phyloP scores from a whole-genome alignment of 805 yeast species.

The Wickerhamiella kurtzmanii region DNA sequence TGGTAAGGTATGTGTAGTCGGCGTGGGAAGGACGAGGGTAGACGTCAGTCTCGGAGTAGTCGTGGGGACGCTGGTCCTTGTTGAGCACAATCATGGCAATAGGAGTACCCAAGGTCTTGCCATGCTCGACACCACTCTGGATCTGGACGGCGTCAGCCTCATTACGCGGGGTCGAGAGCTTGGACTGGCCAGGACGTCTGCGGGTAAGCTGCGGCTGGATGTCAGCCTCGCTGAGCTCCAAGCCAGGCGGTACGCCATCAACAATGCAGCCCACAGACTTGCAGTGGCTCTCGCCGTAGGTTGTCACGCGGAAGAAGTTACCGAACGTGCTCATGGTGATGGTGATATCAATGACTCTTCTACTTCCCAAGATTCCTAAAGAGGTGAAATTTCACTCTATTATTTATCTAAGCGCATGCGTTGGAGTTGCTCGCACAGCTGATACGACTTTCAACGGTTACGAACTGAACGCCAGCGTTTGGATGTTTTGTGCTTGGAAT shows the following conservation, averaged over 20 bases:
- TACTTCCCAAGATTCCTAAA: background rate
- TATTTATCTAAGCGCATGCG: background rate
- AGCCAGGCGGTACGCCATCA: constrained; percentile 95
- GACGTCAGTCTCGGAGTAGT: constrained; percentile 86
- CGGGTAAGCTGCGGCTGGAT: constrained; percentile 92
- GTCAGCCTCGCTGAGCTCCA: constrained; percentile 70
- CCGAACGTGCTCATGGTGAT: constrained; percentile 63
- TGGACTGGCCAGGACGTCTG: constrained; percentile 95
- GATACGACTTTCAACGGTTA: no score
- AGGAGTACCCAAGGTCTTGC: constrained; percentile 87
- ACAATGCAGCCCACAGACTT: constrained; percentile 95
- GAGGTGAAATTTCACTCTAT: background rate
- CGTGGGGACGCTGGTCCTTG: constrained; percentile 95
- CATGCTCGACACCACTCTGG: constrained; percentile 89
- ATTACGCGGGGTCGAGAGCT: constrained; percentile 83
- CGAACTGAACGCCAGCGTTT: no score
- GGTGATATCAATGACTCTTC: background rate
- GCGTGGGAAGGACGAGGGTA: constrained; percentile 98
- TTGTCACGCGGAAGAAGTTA: constrained; percentile 56
- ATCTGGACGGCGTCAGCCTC: constrained; percentile 88
- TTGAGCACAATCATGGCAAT: constrained; percentile 85
- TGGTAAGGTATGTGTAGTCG: constrained; percentile 80
- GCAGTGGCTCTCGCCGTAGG: constrained; percentile 98
- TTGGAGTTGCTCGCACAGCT: no score
- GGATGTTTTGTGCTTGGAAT: no score